A percentile compares a stretch with the other conserved stretches of the same genome.
Conservation (phyloP, 2,329 filamentous ascomycete species). For the Plenodomus tracheiphilus region DNA sequence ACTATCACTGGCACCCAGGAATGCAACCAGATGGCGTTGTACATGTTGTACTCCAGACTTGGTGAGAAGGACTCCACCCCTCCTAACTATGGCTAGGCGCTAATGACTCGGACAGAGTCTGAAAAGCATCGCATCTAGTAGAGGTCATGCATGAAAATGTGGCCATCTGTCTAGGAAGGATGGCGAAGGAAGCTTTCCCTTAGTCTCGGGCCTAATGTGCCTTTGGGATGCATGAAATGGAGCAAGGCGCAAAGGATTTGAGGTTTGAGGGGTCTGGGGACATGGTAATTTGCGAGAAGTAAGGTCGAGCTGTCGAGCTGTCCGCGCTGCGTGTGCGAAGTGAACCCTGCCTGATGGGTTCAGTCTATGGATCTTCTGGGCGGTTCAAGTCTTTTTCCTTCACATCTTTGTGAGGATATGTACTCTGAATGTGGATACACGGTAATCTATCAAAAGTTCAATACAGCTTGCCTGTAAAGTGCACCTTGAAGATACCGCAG, state of each 20-base stretch:
- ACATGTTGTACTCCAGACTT: slow-evolving; percentile 97
- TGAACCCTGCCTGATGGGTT: background rate
- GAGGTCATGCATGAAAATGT: background rate
- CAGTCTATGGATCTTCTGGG: background rate
- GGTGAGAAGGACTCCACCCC: slow-evolving; percentile 58
- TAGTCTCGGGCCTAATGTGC: background rate
- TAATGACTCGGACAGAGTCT: slow-evolving; percentile 59
- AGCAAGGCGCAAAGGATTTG: slow-evolving; percentile 13
- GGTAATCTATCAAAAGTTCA: slow-evolving; percentile 13
- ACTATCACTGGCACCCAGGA: slow-evolving; percentile 98
- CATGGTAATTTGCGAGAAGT: background rate
- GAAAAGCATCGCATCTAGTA: slow-evolving; percentile 72
- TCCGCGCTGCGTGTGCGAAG: slow-evolving; percentile 1
- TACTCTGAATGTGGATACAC: slow-evolving; percentile 8
- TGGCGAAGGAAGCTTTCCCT: background rate
- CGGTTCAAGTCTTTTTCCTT: background rate
- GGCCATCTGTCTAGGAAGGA: background rate
- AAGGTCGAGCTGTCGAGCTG: background rate
- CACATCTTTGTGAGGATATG: slow-evolving; percentile 2
- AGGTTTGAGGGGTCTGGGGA: background rate
- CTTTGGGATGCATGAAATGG: slow-evolving; percentile 10
- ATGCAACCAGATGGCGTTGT: slow-evolving; percentile 99
- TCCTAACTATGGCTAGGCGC: slow-evolving; percentile 3
- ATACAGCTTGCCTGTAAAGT: background rate
- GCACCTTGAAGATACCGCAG: background rate